Evolutionary conservation across 768 basidiomycete species (phyloP), one percentile per base, ranked within the genome.

Genomic region (Trametes cingulata): DNA sequence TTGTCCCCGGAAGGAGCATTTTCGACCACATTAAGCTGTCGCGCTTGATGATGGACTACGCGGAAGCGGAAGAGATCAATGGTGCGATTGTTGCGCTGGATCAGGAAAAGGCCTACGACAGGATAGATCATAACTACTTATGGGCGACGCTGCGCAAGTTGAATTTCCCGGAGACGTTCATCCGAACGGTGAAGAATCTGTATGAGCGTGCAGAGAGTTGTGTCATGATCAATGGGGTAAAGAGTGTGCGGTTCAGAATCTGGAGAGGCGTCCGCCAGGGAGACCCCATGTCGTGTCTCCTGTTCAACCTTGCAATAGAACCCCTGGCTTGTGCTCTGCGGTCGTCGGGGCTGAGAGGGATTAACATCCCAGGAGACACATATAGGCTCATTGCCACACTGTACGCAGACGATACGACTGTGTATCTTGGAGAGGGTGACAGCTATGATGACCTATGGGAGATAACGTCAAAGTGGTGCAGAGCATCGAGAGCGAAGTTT

Each of bases 401-500:
- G 0, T 76, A 74, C 45, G 65, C 69, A 0, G 71, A 74, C 17
- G 68, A 73, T 20, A 68, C 69, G 0, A 72, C 63, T 0, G 45
- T 68, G 0, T 75, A 67, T 61, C 72, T 80, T 0, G 65, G 65
- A 1, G 64, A 69, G 37, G 13, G 57, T 0, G 77, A 80, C 43
- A 48, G 64, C 6, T 72, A 72, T 9, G 42, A 51, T 0, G 55
- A 54, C 0, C 71, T 81, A 0, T 35, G 62, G 1, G 1, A 33
- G 0, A 68, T 80, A 1, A 75, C 80, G 0, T 19, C 69, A 0
- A 43, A 37, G 0, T 82, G 80, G 80, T 82, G 77, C 60, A 25
- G 19, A 0, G 76, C 72, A 8, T 75, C 76, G 8, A 67, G 71
- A 0, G 79, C 78, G 0, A 76, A 74, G 39, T 82, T 80, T 62